These are phyloP conservation scores for Backusella tuberculispora DNA, from an alignment of 192 early-diverging fungal genomes.

Conservation along the genomic window DNA sequence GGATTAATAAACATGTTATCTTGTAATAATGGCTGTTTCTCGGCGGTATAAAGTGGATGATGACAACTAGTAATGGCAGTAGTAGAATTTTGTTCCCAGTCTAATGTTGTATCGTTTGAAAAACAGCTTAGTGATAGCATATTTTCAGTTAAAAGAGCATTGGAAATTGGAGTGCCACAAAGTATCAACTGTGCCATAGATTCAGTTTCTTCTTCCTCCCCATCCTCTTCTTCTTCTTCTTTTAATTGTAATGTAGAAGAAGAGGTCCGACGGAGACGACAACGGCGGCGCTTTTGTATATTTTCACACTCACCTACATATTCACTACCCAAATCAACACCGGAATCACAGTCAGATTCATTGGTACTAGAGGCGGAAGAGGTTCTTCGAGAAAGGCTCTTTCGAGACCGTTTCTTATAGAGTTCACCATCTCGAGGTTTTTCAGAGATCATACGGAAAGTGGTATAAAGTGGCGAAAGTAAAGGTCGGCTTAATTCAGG, in stretches of 20 bases:
- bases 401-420: neutral
- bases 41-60: neutral
- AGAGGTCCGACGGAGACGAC: neutral
- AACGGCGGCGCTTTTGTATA: neutral
- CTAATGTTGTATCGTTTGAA: neutral
- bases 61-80: too few relatives aligned
- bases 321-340: constrained; percentile 27
- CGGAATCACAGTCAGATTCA: constrained; percentile 33
- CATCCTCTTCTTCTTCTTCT: neutral
- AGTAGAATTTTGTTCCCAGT: neutral
- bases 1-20: neutral
- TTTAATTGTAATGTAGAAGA: neutral
- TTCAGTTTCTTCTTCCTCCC: too few relatives aligned
- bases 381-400: neutral
- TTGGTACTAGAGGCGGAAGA: neutral
- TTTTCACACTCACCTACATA: neutral
- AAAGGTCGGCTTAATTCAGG: neutral
- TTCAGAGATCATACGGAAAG: constrained; percentile 24
- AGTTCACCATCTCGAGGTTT: neutral
- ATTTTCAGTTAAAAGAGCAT: neutral
- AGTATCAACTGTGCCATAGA: too few relatives aligned
- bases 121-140: neutral
- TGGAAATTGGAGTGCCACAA: neutral
- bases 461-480: constrained; percentile 23
- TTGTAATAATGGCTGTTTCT: neutral